A percentile compares a stretch with the other conserved stretches of the same genome.
Conservation (phyloP, 768 basidiomycete genomes). For the Mycena pura region DNA sequence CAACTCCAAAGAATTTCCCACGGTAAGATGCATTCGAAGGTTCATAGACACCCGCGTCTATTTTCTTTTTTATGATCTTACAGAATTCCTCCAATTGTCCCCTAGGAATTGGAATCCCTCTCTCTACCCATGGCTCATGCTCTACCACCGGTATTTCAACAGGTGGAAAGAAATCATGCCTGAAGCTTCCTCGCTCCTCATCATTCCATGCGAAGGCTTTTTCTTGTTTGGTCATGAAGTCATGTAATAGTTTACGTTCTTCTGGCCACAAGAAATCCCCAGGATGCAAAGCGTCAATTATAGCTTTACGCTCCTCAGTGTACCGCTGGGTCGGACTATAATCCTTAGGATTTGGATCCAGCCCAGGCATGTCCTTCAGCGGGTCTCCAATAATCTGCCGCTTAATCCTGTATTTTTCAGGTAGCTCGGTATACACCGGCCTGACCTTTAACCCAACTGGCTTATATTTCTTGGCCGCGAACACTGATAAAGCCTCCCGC, state of each 20-base stretch:
- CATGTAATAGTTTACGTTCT: constrained; percentile 32
- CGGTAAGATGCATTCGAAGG: constrained; percentile 30
- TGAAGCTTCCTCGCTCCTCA: constrained; percentile 3
- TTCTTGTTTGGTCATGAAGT: constrained; percentile 32
- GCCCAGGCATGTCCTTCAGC: constrained; percentile 20
- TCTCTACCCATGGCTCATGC: constrained; percentile 31
- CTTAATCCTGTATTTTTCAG: constrained; percentile 29
- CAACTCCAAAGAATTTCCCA: constrained; percentile 40
- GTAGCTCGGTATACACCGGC: constrained; percentile 26
- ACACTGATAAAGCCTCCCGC: not conserved
- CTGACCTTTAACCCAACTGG: constrained; percentile 23
- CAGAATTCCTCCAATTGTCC: constrained; percentile 24
- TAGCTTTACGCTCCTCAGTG: constrained; percentile 26
- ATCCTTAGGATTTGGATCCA: constrained; percentile 23
- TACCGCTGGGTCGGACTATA: constrained; percentile 26
- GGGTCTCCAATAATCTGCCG: constrained; percentile 32
- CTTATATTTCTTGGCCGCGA: constrained; percentile 29
- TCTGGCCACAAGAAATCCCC: constrained; percentile 32
- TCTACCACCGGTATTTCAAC: constrained; percentile 29
- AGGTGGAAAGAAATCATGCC: constrained; percentile 16
- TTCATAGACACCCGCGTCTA: constrained; percentile 26
- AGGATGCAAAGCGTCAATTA: constrained; percentile 25
- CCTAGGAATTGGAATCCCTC: constrained; percentile 19
- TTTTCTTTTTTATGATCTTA: constrained; percentile 27
- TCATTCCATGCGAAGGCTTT: constrained; percentile 15